Evolutionary conservation across 2,329 filamentous ascomycete species (phyloP), one percentile per base, ranked within the genome.

Genomic region (Alternaria conjuncta): DNA sequence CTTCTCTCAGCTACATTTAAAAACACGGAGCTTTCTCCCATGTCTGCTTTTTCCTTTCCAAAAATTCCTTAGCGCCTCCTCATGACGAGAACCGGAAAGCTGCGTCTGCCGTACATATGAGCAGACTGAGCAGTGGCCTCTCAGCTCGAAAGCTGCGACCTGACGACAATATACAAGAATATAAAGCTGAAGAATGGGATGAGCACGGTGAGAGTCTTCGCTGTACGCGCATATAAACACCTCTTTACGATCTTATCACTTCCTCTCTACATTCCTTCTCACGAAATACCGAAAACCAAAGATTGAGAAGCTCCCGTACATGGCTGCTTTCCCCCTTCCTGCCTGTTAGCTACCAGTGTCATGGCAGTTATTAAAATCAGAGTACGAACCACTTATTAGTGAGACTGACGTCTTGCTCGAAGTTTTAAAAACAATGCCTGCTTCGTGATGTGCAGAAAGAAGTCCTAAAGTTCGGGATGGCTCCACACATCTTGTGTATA

Each of bases 271-370:
- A 41, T 2, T 5, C 15, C 9, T 41, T 18, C n/a, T 41, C 9
- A 41, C n/a, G n/a, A 41, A 3, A 41, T 41, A 41, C 9, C 36
- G 5, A 41, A 41, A 41, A 18, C 2, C 36, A 18, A 41, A 10
- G 6, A 10, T 10, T n/a, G 1, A 4, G 7, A 18, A 10, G n/a
- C n/a, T 11, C 4, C 36, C 9, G 1, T 41, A 0, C 2, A 41
- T 41, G 36, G 36, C n/a, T 18, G 36, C 9, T 18, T 41, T 41
- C 36, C 3, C n/a, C 36, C 36, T 41, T 1, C 36, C 2, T 2
- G 3, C 36, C 1, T 3, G 2, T 6, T 10, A 11, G 36, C 11
- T 6, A 41, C n/a, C 5, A 0, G 3, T 36, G n/a, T 41, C 2
- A 18, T 41, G 36, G 36, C 36, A 41, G 9, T 41, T 4, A 41